A percentile compares a stretch with the other conserved stretches of the same genome.
Conservation (phyloP, 176 grass and related monocot species). For the Juncus inflexus region DNA sequence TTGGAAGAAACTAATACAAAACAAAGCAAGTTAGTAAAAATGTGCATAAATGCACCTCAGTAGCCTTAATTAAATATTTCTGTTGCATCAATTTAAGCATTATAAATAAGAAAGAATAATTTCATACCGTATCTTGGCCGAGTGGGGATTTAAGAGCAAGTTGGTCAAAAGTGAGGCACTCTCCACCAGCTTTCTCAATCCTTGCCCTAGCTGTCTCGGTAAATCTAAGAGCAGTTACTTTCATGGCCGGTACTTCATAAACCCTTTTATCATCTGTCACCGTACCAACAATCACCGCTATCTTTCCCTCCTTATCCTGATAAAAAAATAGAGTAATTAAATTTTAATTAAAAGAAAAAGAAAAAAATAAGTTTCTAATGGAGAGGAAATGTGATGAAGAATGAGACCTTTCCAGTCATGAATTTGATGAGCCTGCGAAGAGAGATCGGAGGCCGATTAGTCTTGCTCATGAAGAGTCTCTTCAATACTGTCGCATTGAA, state of each 20-base stretch:
- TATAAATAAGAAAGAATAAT: too few species aligned
- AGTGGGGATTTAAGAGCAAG: slow-evolving; percentile 56
- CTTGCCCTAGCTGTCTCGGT: slow-evolving; percentile 70
- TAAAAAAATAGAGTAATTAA: not conserved
- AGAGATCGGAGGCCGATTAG: slow-evolving; percentile 66
- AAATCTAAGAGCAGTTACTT: slow-evolving; percentile 75
- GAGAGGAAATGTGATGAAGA: not conserved
- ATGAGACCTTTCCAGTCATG: slow-evolving; percentile 42
- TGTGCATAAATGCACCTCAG: too few species aligned
- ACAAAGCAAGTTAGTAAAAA: not conserved
- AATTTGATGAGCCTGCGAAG: slow-evolving; percentile 66
- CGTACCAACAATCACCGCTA: slow-evolving; percentile 62
- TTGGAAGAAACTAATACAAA: not conserved
- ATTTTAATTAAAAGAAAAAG: too few species aligned
- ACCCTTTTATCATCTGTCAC: slow-evolving; percentile 79
- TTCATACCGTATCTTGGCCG: slow-evolving; percentile 57
- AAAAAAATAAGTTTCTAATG: too few species aligned
- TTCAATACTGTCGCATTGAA: slow-evolving; percentile 69
- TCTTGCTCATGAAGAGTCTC: slow-evolving; percentile 84
- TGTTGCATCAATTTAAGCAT: too few species aligned
- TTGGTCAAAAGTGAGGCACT: slow-evolving; percentile 79
- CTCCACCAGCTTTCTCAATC: slow-evolving; percentile 59
- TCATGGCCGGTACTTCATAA: slow-evolving; percentile 70
- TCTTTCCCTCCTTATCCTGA: slow-evolving; percentile 45
- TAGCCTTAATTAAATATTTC: too few species aligned